Base-by-base conservation (phyloP, 768 basidiomycete species). In the Boletales sp. region DNA sequence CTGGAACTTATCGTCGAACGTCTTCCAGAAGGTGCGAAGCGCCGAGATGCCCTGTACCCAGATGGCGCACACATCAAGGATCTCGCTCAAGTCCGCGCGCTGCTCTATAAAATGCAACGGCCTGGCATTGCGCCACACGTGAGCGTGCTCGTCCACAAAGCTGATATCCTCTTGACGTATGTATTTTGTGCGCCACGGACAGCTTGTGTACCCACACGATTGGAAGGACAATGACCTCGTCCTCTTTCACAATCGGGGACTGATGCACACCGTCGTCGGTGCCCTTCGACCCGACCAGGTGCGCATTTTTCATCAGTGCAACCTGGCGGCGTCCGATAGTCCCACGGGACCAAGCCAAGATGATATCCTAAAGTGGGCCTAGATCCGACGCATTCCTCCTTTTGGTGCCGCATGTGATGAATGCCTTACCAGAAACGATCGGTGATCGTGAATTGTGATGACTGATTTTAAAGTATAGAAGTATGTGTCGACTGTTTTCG, bases 161-260 rank as follows among this genome's bases (percentile, higher is more conserved):
- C 24, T 27, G 24, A 27, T 3, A 27, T 27, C 24, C 24, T 27
- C 24, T 7, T 27, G 24, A 27, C 6, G 5, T 27, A 27, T 27
- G 5, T 27, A 27, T 27, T 27, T 27, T 27, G 24, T 3, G 24
- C 24, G 7, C 21, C 38, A 21, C 19, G 18, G 24, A 44, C 56
- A 87, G 81, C 74, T 90, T 24, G 83, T 95, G 30, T 95, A 94
- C 67, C 85, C 90, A 0, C 91, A 94, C 60, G 88, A 94, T 60
- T 94, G 93, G 91, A 67, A 72, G 32, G 81, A 81, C 55, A 71
- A 72, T 14, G 84, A 86, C 56, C 72, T 87, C 31, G 81, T 84
- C 9, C 55, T 87, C 27, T 87, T 87, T 74, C 84, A 87, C 60
- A 87, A 87, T 67, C 76, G 86, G 21, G 86, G 86, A 14, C 67